Percentiles rank a stretch among this genome's conserved stretches.
phyloP scores from a whole-genome alignment of 2,329 filamentous ascomycete species.

The Microdochium paspali region DNA sequence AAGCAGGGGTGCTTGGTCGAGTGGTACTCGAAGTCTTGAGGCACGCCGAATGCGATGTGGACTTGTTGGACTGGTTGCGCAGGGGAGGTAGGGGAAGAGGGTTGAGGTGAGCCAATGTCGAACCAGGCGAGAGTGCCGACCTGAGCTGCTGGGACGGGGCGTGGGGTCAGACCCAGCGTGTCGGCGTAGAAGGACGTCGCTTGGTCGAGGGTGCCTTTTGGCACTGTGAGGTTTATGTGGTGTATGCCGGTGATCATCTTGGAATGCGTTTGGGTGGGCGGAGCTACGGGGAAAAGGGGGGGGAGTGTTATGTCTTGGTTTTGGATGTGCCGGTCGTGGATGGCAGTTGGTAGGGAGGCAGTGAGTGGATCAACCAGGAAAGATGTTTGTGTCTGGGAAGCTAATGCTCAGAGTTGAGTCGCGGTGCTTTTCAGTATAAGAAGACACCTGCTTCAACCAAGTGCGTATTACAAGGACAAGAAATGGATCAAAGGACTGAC shows the following conservation, averaged over 20 bases:
- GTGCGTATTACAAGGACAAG: no score
- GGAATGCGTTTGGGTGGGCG: neutral
- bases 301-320: no score
- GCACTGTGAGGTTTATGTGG: slow-evolving; percentile 51
- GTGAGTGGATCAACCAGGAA: no score
- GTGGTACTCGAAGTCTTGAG: slow-evolving; percentile 15
- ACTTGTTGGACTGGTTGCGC: slow-evolving; percentile 35
- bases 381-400: no score
- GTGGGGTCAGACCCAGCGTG: slow-evolving; percentile 43
- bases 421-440: no score
- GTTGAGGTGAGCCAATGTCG: slow-evolving; percentile 37
- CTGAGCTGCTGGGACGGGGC: slow-evolving; percentile 42
- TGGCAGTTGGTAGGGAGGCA: no score
- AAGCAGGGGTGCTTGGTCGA: slow-evolving; percentile 48
- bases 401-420: no score
- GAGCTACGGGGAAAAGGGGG: neutral
- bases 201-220: slow-evolving; percentile 36
- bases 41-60: slow-evolving; percentile 38
- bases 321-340: no score
- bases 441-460: no score
- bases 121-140: slow-evolving; percentile 47
- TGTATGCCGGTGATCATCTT: slow-evolving; percentile 42
- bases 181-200: slow-evolving; percentile 44
- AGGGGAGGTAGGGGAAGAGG: slow-evolving; percentile 17
- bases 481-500: no score